phyloP scores from a whole-genome alignment of 305 asterid genomes.

The Petunia hybrid region DNA sequence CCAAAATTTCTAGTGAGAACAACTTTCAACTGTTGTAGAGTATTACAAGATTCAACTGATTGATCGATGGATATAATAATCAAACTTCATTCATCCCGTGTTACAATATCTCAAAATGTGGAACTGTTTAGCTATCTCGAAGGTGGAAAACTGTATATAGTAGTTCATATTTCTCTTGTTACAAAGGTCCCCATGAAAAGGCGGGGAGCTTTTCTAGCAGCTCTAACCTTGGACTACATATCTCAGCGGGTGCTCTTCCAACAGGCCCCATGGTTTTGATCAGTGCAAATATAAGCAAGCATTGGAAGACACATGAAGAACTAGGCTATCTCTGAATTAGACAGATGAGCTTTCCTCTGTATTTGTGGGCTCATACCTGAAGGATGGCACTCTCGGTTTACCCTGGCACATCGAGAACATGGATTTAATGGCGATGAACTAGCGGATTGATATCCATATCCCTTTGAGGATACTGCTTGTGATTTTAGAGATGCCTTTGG shows the following conservation, averaged over 20 bases:
- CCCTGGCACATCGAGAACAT: conserved; percentile 49
- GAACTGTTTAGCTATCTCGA: not conserved
- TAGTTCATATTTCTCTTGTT: conserved; percentile 17
- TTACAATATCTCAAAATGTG: not conserved
- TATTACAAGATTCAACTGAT: not conserved
- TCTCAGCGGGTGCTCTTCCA: conserved; percentile 10
- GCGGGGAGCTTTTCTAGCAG: conserved; percentile 29
- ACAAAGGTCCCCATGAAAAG: conserved; percentile 29
- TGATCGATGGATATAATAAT: not conserved
- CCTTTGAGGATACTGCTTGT: conserved; percentile 38
- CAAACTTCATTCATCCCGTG: not conserved
- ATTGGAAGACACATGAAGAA: conserved; percentile 9
- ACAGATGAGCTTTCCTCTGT: conserved; percentile 28
- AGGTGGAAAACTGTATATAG: not conserved
- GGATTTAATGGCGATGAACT: conserved; percentile 58
- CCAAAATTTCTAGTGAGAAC: not conserved
- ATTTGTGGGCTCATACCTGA: conserved; percentile 41
- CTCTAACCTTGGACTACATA: conserved; percentile 24
- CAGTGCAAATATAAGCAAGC: conserved; percentile 1
- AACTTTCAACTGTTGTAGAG: not conserved
- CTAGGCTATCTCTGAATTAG: conserved; percentile 24
- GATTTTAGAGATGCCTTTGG: conserved; percentile 43
- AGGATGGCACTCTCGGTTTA: conserved; percentile 45
- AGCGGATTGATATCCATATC: conserved; percentile 43
- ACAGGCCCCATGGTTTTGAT: not conserved